These are phyloP conservation scores for Trapa bicornis DNA, from an alignment of 345 rosid species.

Conservation along the genomic window DNA sequence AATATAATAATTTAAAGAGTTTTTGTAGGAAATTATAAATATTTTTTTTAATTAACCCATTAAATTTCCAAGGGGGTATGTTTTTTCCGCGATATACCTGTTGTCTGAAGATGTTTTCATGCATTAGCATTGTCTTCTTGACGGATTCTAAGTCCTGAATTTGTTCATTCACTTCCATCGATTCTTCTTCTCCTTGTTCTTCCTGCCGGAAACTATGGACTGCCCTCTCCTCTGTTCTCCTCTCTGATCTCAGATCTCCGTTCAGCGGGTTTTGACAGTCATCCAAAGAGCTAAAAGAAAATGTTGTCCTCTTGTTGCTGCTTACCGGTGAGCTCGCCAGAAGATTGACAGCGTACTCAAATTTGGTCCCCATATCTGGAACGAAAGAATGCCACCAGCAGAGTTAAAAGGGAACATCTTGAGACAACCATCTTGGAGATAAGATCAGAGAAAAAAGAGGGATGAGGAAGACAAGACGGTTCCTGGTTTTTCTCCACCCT, in stretches of 20 bases:
- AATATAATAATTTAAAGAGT: too few relatives aligned
- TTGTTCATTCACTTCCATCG: background rate
- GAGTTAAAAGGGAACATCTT: background rate
- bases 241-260: constrained; percentile 14
- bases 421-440: background rate
- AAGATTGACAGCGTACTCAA: constrained; percentile 28
- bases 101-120: constrained; percentile 57
- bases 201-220: background rate
- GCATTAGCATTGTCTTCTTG: constrained; percentile 62
- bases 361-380: constrained; percentile 79
- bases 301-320: constrained; percentile 7
- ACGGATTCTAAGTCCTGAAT: background rate
- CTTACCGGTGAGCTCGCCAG: constrained; percentile 24
- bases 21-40: too few relatives aligned
- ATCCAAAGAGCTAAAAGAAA: constrained; percentile 31
- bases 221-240: constrained; percentile 3
- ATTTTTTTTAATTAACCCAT: too few relatives aligned
- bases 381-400: background rate
- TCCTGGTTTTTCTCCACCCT: too few relatives aligned
- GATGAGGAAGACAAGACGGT: too few relatives aligned
- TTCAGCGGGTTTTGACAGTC: constrained; percentile 20
- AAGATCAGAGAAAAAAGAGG: background rate
- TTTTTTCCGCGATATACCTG: constrained; percentile 31
- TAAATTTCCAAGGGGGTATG: too few relatives aligned
- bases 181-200: background rate